Percentiles rank a stretch among this genome's conserved stretches.
These are phyloP conservation scores for Acacia concinna DNA, from an alignment of 331 rosid species.

Conservation along the genomic window DNA sequence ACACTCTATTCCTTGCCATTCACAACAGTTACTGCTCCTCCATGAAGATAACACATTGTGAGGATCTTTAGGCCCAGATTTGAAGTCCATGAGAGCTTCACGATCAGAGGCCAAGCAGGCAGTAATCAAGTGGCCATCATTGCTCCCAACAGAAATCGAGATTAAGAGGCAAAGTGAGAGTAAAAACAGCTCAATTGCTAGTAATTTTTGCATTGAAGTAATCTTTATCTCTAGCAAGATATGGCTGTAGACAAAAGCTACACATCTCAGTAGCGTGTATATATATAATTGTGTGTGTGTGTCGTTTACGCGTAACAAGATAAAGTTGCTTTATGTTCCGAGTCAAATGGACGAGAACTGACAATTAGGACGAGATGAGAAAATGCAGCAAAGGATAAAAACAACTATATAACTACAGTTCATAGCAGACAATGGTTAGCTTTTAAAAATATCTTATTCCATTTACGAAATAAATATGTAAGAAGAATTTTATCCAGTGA, in stretches of 20 bases:
- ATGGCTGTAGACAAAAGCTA: background rate
- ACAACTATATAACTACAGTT: no score
- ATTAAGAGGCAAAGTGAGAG: background rate
- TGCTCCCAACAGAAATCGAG: background rate
- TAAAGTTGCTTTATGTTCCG: background rate
- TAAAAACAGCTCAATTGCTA: background rate
- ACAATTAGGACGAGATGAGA: no score
- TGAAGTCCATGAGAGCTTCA: conserved; percentile 48
- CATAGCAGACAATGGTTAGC: no score
- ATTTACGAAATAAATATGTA: no score
- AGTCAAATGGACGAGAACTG: no score
- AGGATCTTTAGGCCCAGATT: conserved; percentile 41
- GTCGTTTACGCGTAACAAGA: no score
- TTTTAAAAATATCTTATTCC: no score
- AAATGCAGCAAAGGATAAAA: no score
- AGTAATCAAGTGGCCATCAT: background rate
- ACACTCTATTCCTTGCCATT: conserved; percentile 18
- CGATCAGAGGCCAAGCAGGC: conserved; percentile 35
- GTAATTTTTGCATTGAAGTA: conserved; percentile 19
- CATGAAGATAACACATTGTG: conserved; percentile 42
- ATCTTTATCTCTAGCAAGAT: background rate
- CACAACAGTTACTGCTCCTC: conserved; percentile 21
- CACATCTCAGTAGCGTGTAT: background rate
- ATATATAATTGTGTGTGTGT: no score
- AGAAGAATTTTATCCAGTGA: no score